Evolutionary conservation across 495 filamentous ascomycete species (phyloP), one percentile per base, ranked within the genome.

Genomic region (Aspergillus heteromorphus): DNA sequence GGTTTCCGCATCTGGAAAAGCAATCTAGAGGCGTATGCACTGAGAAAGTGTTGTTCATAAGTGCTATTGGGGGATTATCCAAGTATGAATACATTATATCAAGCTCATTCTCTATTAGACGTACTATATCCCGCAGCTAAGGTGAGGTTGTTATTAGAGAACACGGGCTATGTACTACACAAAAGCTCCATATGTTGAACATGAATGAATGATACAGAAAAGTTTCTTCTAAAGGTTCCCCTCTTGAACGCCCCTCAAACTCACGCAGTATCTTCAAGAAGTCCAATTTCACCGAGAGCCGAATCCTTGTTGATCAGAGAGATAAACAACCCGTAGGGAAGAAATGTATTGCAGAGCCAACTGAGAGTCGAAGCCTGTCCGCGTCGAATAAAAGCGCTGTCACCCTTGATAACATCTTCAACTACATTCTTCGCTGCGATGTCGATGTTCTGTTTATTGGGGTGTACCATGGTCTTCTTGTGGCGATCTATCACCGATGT

Each of bases 321-420:
- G 48, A 23, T 40, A 47, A 54, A 54, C 4, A 47, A 10, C n/a
- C 41, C 9, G 40, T 53, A 59, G 1, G 61, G 54, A 42, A 63
- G 31, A 29, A 63, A 54, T 16, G 60, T 57, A 25, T 59, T 59
- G 20, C 36, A 59, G 18, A 63, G 29, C 60, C 60, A 63, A 57
- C 57, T 59, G 14, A 63, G 45, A 13, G 56, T 54, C 0, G 60
- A 63, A 47, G 60, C 57, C 47, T 54, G 49, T 5, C 60, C 60
- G 27, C 57, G 54, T 20, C 60, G 57, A 55, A 63, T 54, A 19
- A 59, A 57, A 48, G 20, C 17, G 1, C 54, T 47, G 23, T 19
- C n/a, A 9, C 57, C 51, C 6, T 23, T 45, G 6, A 63, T 49
- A 45, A 63, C 57, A 21, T 63, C 61, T 6, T 60, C 41, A 9